phyloP scores from a whole-genome alignment of 2,329 filamentous ascomycete species.

The Volutella citrinella region DNA sequence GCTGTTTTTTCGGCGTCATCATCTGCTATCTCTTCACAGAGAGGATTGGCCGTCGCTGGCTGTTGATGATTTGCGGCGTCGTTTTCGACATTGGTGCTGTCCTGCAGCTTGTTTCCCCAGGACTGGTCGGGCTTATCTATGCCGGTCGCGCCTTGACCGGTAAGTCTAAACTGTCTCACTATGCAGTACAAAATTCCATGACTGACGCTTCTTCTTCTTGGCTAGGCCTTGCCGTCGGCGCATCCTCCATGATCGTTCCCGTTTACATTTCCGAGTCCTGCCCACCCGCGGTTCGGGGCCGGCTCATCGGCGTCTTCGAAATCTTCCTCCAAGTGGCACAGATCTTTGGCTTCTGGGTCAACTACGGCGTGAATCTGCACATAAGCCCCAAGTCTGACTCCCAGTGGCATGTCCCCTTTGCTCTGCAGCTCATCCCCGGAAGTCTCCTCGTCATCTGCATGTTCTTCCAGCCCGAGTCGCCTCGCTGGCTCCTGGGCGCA shows the following conservation, averaged over 20 bases:
- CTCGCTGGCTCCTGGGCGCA: slow-evolving; percentile 25
- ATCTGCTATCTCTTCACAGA: slow-evolving; percentile 55
- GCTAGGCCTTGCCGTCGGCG: slow-evolving; percentile 41
- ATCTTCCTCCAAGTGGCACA: slow-evolving; percentile 49
- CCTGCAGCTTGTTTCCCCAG: slow-evolving; percentile 43
- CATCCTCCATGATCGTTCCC: slow-evolving; percentile 50
- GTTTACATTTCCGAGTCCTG: slow-evolving; percentile 58
- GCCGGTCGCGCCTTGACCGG: slow-evolving; percentile 51
- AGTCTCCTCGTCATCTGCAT: slow-evolving; percentile 23
- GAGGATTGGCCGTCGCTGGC: slow-evolving; percentile 49
- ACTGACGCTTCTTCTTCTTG: no score
- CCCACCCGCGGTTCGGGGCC: slow-evolving; percentile 49
- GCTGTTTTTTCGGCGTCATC: slow-evolving; percentile 52
- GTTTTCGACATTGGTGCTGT: slow-evolving; percentile 48
- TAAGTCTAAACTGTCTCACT: no score
- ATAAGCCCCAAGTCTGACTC: slow-evolving; percentile 11
- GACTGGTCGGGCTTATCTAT: slow-evolving; percentile 53
- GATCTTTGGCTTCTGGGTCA: slow-evolving; percentile 43
- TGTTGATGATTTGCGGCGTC: slow-evolving; percentile 47
- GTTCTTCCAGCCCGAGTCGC: slow-evolving; percentile 32
- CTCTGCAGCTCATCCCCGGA: slow-evolving; percentile 15
- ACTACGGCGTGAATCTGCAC: slow-evolving; percentile 17
- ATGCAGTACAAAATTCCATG: no score
- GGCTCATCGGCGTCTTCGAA: slow-evolving; percentile 48
- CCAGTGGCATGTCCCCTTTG: slow-evolving; percentile 43